phyloP scores from a whole-genome alignment of 1,284 basidiomycete genomes.

The Mixia osmundae region DNA sequence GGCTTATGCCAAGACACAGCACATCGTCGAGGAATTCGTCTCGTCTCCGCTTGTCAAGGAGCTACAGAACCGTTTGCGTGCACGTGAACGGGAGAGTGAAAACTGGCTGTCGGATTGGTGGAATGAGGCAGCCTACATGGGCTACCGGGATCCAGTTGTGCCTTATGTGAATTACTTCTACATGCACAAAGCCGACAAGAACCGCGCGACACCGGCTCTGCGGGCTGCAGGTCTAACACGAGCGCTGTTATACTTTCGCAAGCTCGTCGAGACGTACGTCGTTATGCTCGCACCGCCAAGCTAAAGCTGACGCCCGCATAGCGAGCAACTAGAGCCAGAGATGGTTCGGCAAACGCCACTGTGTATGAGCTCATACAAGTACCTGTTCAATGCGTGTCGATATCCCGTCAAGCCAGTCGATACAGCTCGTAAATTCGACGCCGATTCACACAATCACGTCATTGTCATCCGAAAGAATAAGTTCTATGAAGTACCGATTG shows the following conservation, averaged over 20 bases:
- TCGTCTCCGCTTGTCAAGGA: constrained; percentile 41
- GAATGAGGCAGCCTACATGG: constrained; percentile 45
- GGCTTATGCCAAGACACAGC: constrained; percentile 30
- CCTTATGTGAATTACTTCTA: constrained; percentile 93
- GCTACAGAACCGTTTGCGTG: constrained; percentile 57
- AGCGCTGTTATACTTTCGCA: constrained; percentile 57
- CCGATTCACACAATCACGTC: constrained; percentile 55
- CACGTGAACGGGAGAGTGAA: constrained; percentile 35
- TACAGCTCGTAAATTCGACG: constrained; percentile 57
- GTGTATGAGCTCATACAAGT: constrained; percentile 89
- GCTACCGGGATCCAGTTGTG: constrained; percentile 46
- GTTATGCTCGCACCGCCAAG: neutral
- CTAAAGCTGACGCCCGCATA: neutral
- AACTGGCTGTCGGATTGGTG: constrained; percentile 96
- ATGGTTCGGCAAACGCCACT: constrained; percentile 57
- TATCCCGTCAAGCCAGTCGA: constrained; percentile 67
- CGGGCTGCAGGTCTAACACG: constrained; percentile 60
- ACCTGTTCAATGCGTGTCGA: constrained; percentile 80
- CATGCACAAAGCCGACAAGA: constrained; percentile 47
- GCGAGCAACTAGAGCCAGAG: constrained; percentile 50
- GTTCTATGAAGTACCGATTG: constrained; percentile 58
- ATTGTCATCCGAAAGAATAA: constrained; percentile 77
- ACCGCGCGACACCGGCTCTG: constrained; percentile 24
- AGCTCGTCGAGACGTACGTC: constrained; percentile 50
- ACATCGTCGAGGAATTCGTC: constrained; percentile 44